Conservation (phyloP, 768 basidiomycete species). For the Exidia glandulosa region DNA sequence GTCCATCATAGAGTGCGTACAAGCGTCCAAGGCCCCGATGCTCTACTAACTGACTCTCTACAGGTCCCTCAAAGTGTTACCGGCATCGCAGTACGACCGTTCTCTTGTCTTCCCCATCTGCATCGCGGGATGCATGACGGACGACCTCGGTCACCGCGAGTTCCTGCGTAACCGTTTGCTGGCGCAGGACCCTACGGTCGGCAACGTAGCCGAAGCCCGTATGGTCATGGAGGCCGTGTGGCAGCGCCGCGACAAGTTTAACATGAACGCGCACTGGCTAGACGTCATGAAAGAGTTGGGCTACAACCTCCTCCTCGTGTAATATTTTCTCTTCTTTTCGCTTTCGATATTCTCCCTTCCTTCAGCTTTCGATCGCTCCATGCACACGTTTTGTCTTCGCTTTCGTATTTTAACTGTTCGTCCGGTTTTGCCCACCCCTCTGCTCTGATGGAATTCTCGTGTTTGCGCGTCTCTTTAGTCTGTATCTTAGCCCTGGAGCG, state of each 20-base stretch:
- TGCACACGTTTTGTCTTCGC: too few species aligned
- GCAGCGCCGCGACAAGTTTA: constrained; percentile 51
- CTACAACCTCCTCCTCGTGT: constrained; percentile 41
- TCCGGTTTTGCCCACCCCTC: too few species aligned
- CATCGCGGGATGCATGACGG: constrained; percentile 63
- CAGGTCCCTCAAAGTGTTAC: constrained; percentile 28
- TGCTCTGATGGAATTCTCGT: too few species aligned
- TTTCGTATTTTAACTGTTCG: too few species aligned
- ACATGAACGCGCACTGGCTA: constrained; percentile 44
- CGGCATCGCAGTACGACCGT: constrained; percentile 51
- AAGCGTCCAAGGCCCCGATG: constrained; percentile 23
- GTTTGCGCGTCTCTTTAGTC: too few species aligned
- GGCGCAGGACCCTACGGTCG: constrained; percentile 41
- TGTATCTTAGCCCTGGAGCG: too few species aligned
- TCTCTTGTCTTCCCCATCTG: constrained; percentile 62
- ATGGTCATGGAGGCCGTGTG: constrained; percentile 58
- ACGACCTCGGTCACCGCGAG: constrained; percentile 46
- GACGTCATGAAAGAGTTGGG: constrained; percentile 44
- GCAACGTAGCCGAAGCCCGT: constrained; percentile 46
- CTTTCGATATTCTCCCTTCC: background rate
- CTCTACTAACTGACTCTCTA: background rate
- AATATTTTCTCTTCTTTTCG: constrained; percentile 9
- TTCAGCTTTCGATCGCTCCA: background rate
- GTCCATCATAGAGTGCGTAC: constrained; percentile 27
- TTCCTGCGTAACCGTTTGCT: constrained; percentile 49